Conservation (phyloP, 208 protist genomes). For the Perkinsela sp. region DNA sequence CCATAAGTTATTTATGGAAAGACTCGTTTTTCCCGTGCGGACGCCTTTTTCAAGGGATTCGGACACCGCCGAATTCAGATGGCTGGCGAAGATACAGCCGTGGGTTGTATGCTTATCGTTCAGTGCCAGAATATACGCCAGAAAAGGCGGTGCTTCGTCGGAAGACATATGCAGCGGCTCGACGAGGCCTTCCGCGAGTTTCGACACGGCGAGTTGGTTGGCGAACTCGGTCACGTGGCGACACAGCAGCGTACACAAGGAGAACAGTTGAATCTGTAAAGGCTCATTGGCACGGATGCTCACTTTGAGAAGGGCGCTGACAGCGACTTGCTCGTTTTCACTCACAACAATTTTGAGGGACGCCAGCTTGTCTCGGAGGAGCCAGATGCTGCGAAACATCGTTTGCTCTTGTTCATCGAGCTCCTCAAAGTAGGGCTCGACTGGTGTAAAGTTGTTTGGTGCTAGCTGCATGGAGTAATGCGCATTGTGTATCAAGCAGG, state of each 20-base stretch:
- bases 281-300: background rate
- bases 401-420: background rate
- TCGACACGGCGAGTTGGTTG: background rate
- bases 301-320: background rate
- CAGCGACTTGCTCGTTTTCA: background rate
- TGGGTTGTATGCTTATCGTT: background rate
- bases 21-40: background rate
- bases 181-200: background rate
- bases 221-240: background rate
- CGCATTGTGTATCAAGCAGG: no score
- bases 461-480: no score
- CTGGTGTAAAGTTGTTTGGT: no score
- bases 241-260: background rate
- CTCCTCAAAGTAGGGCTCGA: no score
- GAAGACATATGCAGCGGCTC: background rate
- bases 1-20: background rate
- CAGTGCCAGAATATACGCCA: background rate
- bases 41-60: background rate
- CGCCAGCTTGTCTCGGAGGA: background rate
- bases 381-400: background rate
- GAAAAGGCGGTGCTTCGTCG: background rate
- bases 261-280: background rate
- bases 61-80: background rate
- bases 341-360: background rate
- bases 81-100: background rate